Base-by-base conservation (phyloP, 208 protist species). In the Trypanosoma scelopori region DNA sequence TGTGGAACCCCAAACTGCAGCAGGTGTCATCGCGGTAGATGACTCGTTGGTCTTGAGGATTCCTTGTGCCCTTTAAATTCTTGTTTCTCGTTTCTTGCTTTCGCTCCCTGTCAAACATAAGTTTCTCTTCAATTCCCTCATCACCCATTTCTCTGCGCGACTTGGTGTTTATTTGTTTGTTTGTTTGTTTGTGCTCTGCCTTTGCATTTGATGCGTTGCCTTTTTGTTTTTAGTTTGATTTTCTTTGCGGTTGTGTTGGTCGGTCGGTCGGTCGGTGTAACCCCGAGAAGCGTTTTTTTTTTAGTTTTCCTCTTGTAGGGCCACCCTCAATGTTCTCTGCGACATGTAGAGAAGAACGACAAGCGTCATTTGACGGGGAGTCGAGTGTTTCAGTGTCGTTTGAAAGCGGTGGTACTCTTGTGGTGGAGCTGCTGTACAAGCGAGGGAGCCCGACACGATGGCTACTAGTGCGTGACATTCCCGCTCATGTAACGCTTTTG, bases 1-100 rank as follows among this genome's bases (percentile, higher is more conserved):
- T 94, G 87, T 93, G 84, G 83, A 94, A 97, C 86, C 81, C 87
- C 55, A 91, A 91, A 83, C 87, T 96, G 69, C 90, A 96, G 87
- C 90, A 96, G 81, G 90, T 96, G 46, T 90, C 87, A 41, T 84
- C 82, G 55, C 80, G 71, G 47, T 92, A 76, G 42, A 46, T 28
- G 18, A 28, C 13, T 49, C 32, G 9, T 9, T 47, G 43, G 43
- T 47, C 3, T 47, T 16, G 43, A 47, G 43, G 43, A 47, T 39
- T 52, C 25, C 16, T 52, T 28, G 1, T 16, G 13, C 23, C 27
- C 4, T 59, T 6, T 74, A 46, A 56, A 63, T 65, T 74, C 30
- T 35, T 25, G 61, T 69, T 64, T 69, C 30, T 55, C 53, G 48
- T 64, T 64, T 51, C 18, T 55, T 51, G 55, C 28, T 28, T 59